These are phyloP conservation scores for Daldinia caldariorum DNA, from an alignment of 495 filamentous ascomycete species.

Conservation along the genomic window DNA sequence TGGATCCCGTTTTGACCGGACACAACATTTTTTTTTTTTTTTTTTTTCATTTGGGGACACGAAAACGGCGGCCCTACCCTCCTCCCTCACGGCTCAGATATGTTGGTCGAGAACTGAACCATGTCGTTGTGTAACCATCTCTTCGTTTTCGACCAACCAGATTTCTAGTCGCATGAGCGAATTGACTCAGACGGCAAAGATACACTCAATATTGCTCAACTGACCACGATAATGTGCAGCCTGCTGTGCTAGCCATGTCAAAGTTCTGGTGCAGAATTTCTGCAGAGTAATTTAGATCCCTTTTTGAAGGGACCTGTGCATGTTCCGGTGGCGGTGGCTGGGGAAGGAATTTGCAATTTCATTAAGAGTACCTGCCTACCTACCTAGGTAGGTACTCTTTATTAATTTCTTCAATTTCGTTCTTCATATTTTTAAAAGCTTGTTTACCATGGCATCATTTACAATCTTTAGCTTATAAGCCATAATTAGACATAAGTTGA, in stretches of 20 bases:
- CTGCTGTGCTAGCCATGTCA: background rate
- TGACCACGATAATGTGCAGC: constrained; percentile 4
- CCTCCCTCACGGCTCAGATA: background rate
- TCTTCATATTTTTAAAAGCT: background rate
- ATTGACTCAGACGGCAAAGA: background rate
- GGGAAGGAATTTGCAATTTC: background rate
- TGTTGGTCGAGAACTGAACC: constrained; percentile 11
- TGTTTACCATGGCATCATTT: background rate
- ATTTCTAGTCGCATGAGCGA: background rate
- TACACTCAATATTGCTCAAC: background rate
- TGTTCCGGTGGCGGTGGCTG: background rate
- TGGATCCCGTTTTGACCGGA: background rate
- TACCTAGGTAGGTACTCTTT: too few species aligned
- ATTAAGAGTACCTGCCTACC: too few species aligned
- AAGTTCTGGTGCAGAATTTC: background rate
- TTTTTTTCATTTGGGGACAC: constrained; percentile 7
- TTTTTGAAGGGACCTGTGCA: background rate
- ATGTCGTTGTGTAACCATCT: background rate
- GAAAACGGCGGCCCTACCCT: constrained; percentile 12
- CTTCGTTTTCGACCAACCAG: background rate
- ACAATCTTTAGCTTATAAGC: background rate
- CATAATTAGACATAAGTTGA: too few species aligned
- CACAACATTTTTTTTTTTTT: constrained; percentile 1
- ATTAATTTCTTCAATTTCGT: background rate
- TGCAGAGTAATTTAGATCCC: background rate